A percentile compares a stretch with the other conserved stretches of the same genome.
Conservation (phyloP, 2,329 filamentous ascomycete species). For the Penicillium sp. region DNA sequence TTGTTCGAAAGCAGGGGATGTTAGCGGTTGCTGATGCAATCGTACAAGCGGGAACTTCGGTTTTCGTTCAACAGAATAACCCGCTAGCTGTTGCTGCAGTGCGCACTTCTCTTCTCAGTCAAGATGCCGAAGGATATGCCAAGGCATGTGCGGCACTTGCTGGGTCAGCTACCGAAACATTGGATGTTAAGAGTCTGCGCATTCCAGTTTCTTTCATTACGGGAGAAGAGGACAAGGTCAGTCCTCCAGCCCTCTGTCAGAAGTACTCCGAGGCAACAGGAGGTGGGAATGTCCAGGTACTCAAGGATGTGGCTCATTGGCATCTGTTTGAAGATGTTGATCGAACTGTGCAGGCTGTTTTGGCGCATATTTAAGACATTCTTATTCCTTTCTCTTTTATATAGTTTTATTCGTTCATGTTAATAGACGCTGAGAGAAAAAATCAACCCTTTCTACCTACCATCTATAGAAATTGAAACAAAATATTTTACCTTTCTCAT, state of each 20-base stretch:
- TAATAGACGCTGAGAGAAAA: no score
- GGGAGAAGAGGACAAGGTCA: conserved; percentile 46
- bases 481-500: no score
- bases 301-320: conserved; percentile 49
- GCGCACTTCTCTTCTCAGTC: conserved; percentile 44
- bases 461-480: no score
- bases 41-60: conserved; percentile 35
- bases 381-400: no score
- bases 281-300: conserved; percentile 29
- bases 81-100: conserved; percentile 43
- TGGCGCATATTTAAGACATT: conserved; percentile 4
- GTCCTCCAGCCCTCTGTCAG: conserved; percentile 35
- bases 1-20: conserved; percentile 47
- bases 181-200: conserved; percentile 30
- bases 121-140: conserved; percentile 53
- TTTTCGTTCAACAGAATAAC: conserved; percentile 35
- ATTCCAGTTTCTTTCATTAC: conserved; percentile 42
- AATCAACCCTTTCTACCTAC: no score
- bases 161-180: conserved; percentile 24
- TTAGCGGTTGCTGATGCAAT: conserved; percentile 41
- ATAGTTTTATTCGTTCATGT: no score
- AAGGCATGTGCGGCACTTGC: conserved; percentile 52
- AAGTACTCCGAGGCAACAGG: conserved; percentile 25
- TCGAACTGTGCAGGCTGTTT: neutral
- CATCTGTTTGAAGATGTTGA: conserved; percentile 47